These are phyloP conservation scores for Limnanthes douglasii DNA, from an alignment of 345 rosid species.

Conservation along the genomic window DNA sequence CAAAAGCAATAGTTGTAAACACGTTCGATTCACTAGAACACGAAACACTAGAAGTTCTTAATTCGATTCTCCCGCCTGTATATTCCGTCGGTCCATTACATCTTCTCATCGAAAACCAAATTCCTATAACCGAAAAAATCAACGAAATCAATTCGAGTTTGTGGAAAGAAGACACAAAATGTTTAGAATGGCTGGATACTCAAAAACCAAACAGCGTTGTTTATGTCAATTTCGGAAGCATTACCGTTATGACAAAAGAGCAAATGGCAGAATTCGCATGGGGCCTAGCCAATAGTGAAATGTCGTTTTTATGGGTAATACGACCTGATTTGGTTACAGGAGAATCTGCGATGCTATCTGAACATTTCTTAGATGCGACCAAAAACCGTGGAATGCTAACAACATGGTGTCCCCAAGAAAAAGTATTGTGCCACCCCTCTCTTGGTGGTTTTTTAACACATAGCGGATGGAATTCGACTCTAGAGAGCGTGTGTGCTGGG, in stretches of 20 bases:
- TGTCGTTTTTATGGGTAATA: slow-evolving; percentile 33
- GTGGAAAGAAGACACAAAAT: slow-evolving; percentile 34
- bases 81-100: slow-evolving; percentile 27
- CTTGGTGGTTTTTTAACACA: slow-evolving; percentile 27
- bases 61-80: slow-evolving; percentile 14
- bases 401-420: slow-evolving; percentile 33
- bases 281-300: slow-evolving; percentile 42
- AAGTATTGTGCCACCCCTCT: slow-evolving; percentile 28
- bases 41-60: slow-evolving; percentile 13
- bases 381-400: slow-evolving; percentile 24
- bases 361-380: slow-evolving; percentile 22
- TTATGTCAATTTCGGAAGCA: slow-evolving; percentile 45
- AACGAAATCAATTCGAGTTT: slow-evolving; percentile 22
- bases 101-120: slow-evolving; percentile 8
- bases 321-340: slow-evolving; percentile 30
- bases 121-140: background rate
- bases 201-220: slow-evolving; percentile 22
- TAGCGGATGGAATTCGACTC: slow-evolving; percentile 35
- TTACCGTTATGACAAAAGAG: slow-evolving; percentile 24
- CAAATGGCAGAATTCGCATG: slow-evolving; percentile 35
- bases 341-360: slow-evolving; percentile 19
- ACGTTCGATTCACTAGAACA: slow-evolving; percentile 22
- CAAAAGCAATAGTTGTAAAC: slow-evolving; percentile 23
- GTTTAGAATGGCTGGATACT: slow-evolving; percentile 30
- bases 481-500: slow-evolving; percentile 30